Base-by-base conservation (phyloP, 805 yeast species). In the Ogataea salicorniae region DNA sequence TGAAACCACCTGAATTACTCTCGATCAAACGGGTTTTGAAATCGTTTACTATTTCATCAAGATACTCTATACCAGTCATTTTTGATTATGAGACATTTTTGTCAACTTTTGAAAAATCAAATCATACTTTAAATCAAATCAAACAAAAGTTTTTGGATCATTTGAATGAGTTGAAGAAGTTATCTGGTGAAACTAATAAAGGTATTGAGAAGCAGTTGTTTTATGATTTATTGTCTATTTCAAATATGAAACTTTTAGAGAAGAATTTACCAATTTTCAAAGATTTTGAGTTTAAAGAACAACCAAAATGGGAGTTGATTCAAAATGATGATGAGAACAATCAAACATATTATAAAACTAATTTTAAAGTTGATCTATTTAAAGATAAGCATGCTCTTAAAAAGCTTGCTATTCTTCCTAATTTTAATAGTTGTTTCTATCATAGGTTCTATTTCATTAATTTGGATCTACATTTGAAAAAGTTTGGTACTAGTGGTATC, bases 151-250 rank as follows among this genome's bases (percentile, higher is more conserved):
- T 49, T 20, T 17, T 52, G 0, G 39, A 42, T 8, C 51, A 53
- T 29, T 42, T 58, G 18, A 29, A 34, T n/a, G 39, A 50, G 18
- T 45, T 58, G 36, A 54, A 50, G 33, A 39, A 31, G 3, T 42
- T 58, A n/a, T 42, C 61, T 1, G 46, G 45, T 37, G 57, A 50
- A 37, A 51, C 56, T 9, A 49, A 48, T 6, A 47, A 53, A 31
- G 63, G 63, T 16, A 45, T 59, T 14, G 61, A 57, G 9, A 58
- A 47, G 39, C 58, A 57, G 41, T 44, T 59, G 15, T 58, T 51
- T 39, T 49, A 52, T 39, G 63, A 59, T 39, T 36, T 59, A 29
- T 29, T 59, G 22, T 46, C 62, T 3, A 46, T 59, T 16, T 51
- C 60, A 3, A 54, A 57, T 37, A 14, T 55, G 36, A 46, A 37